phyloP scores from a whole-genome alignment of 495 filamentous ascomycete genomes.

The Aspergillus asperescens region DNA sequence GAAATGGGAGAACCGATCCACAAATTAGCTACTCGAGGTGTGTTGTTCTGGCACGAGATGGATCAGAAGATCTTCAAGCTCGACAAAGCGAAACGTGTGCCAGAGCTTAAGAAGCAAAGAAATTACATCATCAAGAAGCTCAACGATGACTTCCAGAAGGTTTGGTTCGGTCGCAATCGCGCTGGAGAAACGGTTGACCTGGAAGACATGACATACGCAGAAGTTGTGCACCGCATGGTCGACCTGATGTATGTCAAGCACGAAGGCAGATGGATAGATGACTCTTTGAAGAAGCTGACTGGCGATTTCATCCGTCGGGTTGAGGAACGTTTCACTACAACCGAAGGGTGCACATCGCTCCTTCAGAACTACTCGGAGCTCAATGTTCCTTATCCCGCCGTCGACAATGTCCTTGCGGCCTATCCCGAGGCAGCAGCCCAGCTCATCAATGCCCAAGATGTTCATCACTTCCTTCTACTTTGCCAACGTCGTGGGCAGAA shows the following conservation, averaged over 20 bases:
- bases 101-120: conserved; percentile 85
- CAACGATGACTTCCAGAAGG: conserved; percentile 97
- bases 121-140: conserved; percentile 97
- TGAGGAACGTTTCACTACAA: conserved; percentile 80
- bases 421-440: conserved; percentile 85
- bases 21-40: conserved; percentile 92
- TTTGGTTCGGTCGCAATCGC: conserved; percentile 93
- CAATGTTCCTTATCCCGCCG: conserved; percentile 68
- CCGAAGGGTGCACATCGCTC: conserved; percentile 62
- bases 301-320: conserved; percentile 93
- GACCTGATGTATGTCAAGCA: conserved; percentile 95
- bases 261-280: conserved; percentile 90
- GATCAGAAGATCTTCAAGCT: conserved; percentile 95
- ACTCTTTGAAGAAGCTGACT: conserved; percentile 71
- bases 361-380: conserved; percentile 85
- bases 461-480: conserved; percentile 91
- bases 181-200: conserved; percentile 75
- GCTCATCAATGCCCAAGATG: conserved; percentile 94
- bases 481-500: conserved; percentile 92
- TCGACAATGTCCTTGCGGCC: conserved; percentile 70
- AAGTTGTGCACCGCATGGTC: conserved; percentile 90
- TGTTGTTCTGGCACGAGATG: conserved; percentile 96
- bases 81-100: conserved; percentile 87
- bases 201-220: conserved; percentile 96
- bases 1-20: conserved; percentile 99